A percentile compares a stretch with the other conserved stretches of the same genome.
These are phyloP conservation scores for Eremochloa ophiuroides DNA, from an alignment of 176 grass and related monocot species.

Conservation along the genomic window DNA sequence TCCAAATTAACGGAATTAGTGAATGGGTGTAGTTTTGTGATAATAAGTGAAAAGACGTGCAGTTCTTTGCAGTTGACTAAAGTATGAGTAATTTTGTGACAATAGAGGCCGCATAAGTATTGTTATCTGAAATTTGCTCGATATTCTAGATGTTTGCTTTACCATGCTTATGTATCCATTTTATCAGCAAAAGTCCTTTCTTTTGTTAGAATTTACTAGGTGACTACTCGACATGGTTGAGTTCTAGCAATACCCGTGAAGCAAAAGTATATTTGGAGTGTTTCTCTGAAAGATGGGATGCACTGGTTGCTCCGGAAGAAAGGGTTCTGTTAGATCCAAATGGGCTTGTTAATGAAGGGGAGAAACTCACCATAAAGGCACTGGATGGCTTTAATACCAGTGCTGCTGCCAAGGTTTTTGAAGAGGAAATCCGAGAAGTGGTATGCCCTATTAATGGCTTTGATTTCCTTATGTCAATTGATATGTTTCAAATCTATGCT, in stretches of 20 bases:
- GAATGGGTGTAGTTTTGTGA: neutral
- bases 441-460: slow-evolving; percentile 39
- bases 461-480: neutral
- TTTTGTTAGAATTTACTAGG: slow-evolving; percentile 58
- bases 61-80: neutral
- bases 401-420: slow-evolving; percentile 74
- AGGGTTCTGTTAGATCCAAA: slow-evolving; percentile 34
- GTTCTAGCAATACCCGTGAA: slow-evolving; percentile 70
- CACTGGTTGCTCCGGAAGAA: slow-evolving; percentile 47
- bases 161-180: slow-evolving; percentile 23
- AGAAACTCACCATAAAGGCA: slow-evolving; percentile 53
- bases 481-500: slow-evolving; percentile 17
- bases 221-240: slow-evolving; percentile 77
- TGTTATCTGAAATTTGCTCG: neutral
- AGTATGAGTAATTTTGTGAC: neutral
- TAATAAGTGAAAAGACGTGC: neutral
- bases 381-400: slow-evolving; percentile 63
- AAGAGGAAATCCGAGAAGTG: slow-evolving; percentile 91
- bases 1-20: neutral
- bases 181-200: slow-evolving; percentile 5
- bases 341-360: slow-evolving; percentile 32
- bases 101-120: neutral
- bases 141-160: neutral
- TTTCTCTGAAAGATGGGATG: slow-evolving; percentile 53
- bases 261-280: slow-evolving; percentile 67